These are phyloP conservation scores for Lasiosphaeria hispida DNA, from an alignment of 495 filamentous ascomycete genomes.

Conservation along the genomic window DNA sequence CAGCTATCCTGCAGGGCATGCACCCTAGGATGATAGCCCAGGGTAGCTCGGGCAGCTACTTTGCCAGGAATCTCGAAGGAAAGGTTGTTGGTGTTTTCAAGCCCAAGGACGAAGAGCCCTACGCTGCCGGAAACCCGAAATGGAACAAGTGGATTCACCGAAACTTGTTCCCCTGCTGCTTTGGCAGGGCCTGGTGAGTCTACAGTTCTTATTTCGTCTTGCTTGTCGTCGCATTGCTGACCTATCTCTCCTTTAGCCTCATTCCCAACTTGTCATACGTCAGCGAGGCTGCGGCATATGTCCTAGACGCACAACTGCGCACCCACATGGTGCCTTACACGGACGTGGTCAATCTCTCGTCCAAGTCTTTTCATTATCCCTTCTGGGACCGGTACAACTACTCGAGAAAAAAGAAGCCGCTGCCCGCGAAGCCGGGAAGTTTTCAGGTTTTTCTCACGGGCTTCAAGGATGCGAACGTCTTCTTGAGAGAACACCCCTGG, in stretches of 20 bases:
- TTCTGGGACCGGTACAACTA: constrained; percentile 92
- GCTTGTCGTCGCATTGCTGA: constrained; percentile 15
- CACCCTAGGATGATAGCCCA: constrained; percentile 96
- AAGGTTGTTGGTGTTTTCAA: constrained; percentile 98
- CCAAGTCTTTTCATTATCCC: constrained; percentile 96
- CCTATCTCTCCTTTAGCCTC: constrained; percentile 47
- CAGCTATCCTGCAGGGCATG: constrained; percentile 85
- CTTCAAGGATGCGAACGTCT: constrained; percentile 94
- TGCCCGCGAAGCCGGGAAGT: constrained; percentile 92
- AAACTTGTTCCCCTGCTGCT: constrained; percentile 95
- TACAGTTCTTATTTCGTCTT: neutral
- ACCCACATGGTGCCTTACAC: constrained; percentile 96
- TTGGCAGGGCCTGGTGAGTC: constrained; percentile 78
- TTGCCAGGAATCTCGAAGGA: constrained; percentile 85
- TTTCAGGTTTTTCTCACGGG: constrained; percentile 98
- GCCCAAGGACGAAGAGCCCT: constrained; percentile 98
- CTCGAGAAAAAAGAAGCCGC: constrained; percentile 77
- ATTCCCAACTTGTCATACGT: constrained; percentile 99
- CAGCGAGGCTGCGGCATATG: constrained; percentile 94
- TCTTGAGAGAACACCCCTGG: constrained; percentile 93
- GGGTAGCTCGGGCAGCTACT: constrained; percentile 96
- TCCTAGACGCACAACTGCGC: constrained; percentile 83
- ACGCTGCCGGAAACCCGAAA: constrained; percentile 86
- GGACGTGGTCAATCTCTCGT: constrained; percentile 89
- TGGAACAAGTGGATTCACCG: constrained; percentile 96